These are phyloP conservation scores for Apophysomyces elegans DNA, from an alignment of 371 early-diverging fungal species.

Conservation along the genomic window DNA sequence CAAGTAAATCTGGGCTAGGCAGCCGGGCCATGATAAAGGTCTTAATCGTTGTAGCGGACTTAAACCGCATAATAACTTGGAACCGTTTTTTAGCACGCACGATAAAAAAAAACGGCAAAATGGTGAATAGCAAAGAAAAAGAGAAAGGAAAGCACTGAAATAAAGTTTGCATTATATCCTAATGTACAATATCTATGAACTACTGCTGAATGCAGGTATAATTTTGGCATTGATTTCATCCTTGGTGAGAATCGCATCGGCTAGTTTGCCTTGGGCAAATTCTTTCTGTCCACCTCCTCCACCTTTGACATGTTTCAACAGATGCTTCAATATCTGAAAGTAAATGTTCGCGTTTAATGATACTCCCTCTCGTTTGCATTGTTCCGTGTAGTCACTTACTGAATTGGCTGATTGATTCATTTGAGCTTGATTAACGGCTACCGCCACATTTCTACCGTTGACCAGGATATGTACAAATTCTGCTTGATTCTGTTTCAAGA, in stretches of 20 bases:
- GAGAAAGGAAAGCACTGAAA: neutral
- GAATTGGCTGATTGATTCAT: constrained; percentile 55
- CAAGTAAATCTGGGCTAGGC: too few relatives aligned
- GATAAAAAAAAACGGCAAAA: too few relatives aligned
- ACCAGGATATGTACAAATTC: constrained; percentile 53
- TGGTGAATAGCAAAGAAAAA: too few relatives aligned
- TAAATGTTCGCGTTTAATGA: neutral
- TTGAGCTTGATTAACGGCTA: constrained; percentile 47
- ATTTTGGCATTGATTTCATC: constrained; percentile 31
- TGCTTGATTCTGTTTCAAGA: constrained; percentile 46
- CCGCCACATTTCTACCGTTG: constrained; percentile 53
- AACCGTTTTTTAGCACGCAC: too few relatives aligned
- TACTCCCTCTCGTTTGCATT: neutral
- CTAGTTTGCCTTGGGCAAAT: constrained; percentile 48
- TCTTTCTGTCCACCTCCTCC: constrained; percentile 55
- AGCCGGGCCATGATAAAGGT: too few relatives aligned
- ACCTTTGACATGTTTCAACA: constrained; percentile 49
- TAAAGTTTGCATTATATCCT: neutral
- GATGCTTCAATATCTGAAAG: constrained; percentile 42
- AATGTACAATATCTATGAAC: neutral
- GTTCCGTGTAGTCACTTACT: constrained; percentile 21
- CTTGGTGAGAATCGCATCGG: constrained; percentile 23
- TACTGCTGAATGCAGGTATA: constrained; percentile 30
- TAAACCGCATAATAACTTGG: too few relatives aligned
- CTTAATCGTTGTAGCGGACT: too few relatives aligned